These are phyloP conservation scores for Lipomyces yamanashiensis DNA, from an alignment of 805 yeast genomes.

Conservation along the genomic window DNA sequence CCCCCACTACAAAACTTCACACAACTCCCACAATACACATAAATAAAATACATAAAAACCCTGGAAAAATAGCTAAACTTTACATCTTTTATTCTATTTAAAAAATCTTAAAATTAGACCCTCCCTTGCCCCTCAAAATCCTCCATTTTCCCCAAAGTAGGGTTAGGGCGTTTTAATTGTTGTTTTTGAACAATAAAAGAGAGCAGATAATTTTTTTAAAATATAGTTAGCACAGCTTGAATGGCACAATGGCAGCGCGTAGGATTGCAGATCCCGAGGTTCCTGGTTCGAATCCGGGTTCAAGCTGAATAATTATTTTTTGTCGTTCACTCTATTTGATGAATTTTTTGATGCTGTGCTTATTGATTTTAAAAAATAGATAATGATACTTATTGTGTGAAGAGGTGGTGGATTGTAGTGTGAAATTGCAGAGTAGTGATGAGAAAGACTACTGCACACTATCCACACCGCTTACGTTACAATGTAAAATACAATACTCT, in stretches of 20 bases:
- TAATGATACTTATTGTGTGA: not conserved
- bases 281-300: conserved; percentile 38
- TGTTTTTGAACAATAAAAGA: not conserved
- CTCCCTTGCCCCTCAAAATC: not conserved
- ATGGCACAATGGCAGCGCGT: conserved; percentile 39
- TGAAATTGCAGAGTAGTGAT: too few relatives aligned
- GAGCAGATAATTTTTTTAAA: not conserved
- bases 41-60: too few relatives aligned
- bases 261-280: conserved; percentile 40
- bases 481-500: too few relatives aligned
- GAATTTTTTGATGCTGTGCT: not conserved
- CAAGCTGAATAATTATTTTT: conserved; percentile 26
- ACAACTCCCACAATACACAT: too few relatives aligned
- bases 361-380: not conserved
- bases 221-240: conserved; percentile 16
- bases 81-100: too few relatives aligned
- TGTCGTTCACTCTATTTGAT: too few relatives aligned
- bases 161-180: not conserved
- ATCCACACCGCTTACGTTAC: too few relatives aligned
- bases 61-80: too few relatives aligned
- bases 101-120: too few relatives aligned
- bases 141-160: not conserved
- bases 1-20: too few relatives aligned
- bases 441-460: too few relatives aligned
- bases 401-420: too few relatives aligned